Base-by-base conservation (phyloP, 2,329 filamentous ascomycete genomes). In the Paracorniculantispora psalliotae region DNA sequence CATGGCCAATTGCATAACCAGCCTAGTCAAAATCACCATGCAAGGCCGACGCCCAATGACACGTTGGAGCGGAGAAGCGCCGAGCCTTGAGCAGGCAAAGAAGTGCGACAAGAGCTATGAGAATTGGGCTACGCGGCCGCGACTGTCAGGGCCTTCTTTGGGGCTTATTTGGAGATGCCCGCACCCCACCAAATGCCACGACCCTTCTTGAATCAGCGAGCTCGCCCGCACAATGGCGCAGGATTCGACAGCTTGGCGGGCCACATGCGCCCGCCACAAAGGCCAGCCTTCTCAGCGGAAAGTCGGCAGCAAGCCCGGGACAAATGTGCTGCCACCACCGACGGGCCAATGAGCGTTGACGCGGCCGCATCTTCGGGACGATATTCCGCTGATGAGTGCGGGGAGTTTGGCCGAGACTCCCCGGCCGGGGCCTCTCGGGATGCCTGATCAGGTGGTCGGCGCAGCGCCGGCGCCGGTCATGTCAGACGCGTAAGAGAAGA, bases 321-420 rank as follows among this genome's bases (percentile, higher is more conserved):
- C 19, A 41, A 56, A 28, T 35, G 15, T 35, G 25, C 7, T 12
- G 23, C 53, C 41, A 13, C 5, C 21, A 12, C 46, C 44, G 33
- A 49, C 35, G 2, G 23, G 47, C 57, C 57, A 59, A 53, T 53
- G 35, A 58, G 17, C 37, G 19, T 26, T 15, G 15, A 26, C 37
- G 3, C 56, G 9, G 19, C 17, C 56, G 56, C 39, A 19, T 52
- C n/a, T 59, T 49, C 43, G 43, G 57, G 57, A 35, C 57, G 50
- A 59, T 49, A 49, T 49, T 43, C 57, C 57, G 57, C 49, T 43
- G 30, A 49, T n/a, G 15, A 10, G 13, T 53, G 50, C 26, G 37
- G 50, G 37, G 39, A 44, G 39, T 5, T 12, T 25, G 56, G 13
- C 57, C 57, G 57, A 59, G 3, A 59, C 41, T 53, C 41, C 57